phyloP scores from a whole-genome alignment of 495 filamentous ascomycete genomes.

The Xylaria palmicola region DNA sequence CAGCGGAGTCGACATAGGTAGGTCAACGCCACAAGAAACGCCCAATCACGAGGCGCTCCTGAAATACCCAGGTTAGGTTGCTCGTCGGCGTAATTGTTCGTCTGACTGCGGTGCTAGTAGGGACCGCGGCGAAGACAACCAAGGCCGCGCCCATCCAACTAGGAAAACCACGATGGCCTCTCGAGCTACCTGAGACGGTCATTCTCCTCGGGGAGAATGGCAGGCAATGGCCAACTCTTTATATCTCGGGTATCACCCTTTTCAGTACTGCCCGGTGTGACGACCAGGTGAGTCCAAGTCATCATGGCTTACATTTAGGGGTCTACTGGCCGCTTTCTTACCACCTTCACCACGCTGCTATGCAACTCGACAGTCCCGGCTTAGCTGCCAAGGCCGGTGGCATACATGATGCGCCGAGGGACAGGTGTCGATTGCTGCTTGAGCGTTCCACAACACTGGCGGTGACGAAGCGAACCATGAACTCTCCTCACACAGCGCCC shows the following conservation, averaged over 20 bases:
- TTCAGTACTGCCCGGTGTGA: background rate
- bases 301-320: background rate
- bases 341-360: background rate
- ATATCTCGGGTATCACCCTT: background rate
- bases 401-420: slow-evolving; percentile 15
- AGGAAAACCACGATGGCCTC: background rate
- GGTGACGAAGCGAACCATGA: slow-evolving; percentile 9
- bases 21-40: background rate
- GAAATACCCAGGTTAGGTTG: background rate
- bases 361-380: slow-evolving; percentile 3
- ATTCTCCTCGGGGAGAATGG: background rate
- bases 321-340: background rate
- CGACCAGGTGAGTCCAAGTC: background rate
- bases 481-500: slow-evolving; percentile 10
- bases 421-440: slow-evolving; percentile 14
- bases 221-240: background rate
- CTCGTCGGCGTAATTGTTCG: background rate
- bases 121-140: background rate
- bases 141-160: background rate
- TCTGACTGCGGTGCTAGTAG: background rate
- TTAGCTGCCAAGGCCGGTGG: slow-evolving; percentile 19
- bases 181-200: background rate
- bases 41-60: background rate
- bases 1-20: background rate
- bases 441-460: slow-evolving; percentile 18